Conservation (phyloP, 257 asterid genomes). For the Primulina huaijiensis region DNA sequence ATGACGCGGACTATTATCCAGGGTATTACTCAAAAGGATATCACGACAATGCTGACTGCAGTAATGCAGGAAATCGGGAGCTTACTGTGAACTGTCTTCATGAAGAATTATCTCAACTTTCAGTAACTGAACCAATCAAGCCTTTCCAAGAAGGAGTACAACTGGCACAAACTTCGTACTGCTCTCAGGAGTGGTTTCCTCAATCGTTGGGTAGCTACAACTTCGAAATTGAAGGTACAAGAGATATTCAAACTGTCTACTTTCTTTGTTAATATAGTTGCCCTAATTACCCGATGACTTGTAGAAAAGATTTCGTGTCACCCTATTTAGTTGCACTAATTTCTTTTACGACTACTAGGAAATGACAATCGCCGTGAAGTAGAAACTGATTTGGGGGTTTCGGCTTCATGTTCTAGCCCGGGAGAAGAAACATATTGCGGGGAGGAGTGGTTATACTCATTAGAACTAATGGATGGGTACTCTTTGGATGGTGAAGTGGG, state of each 20-base stretch:
- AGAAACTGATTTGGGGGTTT: constrained; percentile 43
- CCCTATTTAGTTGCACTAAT: constrained; percentile 13
- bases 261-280: neutral
- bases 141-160: constrained; percentile 43
- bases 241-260: constrained; percentile 8
- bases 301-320: neutral
- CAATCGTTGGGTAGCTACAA: constrained; percentile 60
- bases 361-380: constrained; percentile 46
- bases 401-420: constrained; percentile 63
- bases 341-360: constrained; percentile 36
- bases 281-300: neutral
- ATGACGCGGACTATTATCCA: constrained; percentile 48
- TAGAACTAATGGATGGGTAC: constrained; percentile 61
- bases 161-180: constrained; percentile 44
- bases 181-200: constrained; percentile 69
- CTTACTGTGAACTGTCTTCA: constrained; percentile 46
- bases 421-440: constrained; percentile 46
- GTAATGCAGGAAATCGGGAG: constrained; percentile 37
- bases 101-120: constrained; percentile 72
- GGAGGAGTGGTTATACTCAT: constrained; percentile 59
- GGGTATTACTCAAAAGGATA: constrained; percentile 49
- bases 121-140: constrained; percentile 59
- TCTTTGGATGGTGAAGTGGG: constrained; percentile 78
- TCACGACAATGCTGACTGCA: constrained; percentile 42
- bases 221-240: constrained; percentile 44